Evolutionary conservation across 164 flowering plant genomes (phyloP).

Genomic region (Litsea cubeba): DNA sequence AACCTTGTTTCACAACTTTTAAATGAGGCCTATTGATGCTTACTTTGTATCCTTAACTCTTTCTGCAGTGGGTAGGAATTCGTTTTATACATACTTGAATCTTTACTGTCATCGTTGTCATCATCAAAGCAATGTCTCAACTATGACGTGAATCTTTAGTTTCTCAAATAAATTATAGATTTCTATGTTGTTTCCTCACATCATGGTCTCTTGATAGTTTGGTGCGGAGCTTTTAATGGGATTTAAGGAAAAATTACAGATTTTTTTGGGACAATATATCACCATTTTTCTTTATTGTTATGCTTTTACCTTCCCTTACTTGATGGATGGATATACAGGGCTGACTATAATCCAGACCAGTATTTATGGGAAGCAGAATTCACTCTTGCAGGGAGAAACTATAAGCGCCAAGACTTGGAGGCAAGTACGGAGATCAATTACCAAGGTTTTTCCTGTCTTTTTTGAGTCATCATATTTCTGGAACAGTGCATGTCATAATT

Average conservation of each 20-base stretch:
- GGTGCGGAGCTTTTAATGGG: no score
- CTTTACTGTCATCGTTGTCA: no score
- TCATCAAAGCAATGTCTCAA: no score
- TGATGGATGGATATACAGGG: constrained; percentile 46
- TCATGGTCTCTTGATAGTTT: not conserved
- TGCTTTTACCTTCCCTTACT: not conserved
- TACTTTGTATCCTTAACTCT: not conserved
- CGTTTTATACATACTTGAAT: not conserved
- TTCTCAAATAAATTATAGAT: no score
- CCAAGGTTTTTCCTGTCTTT: constrained; percentile 12
- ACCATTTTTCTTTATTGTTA: not conserved
- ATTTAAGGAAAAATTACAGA: no score
- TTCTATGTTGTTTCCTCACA: not conserved
- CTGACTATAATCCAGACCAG: constrained; percentile 88
- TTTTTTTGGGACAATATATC: not conserved
- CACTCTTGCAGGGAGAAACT: constrained; percentile 77
- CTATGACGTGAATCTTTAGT: no score
- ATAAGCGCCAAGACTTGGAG: constrained; percentile 86
- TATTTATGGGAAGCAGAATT: constrained; percentile 90
- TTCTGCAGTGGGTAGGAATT: constrained; percentile 31
- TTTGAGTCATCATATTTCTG: not conserved
- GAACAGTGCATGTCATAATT: not conserved
- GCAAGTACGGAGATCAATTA: constrained; percentile 68
- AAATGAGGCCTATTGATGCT: not conserved
- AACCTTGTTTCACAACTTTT: not conserved